Evolutionary conservation across 2,329 filamentous ascomycete genomes (phyloP), one percentile per base, ranked within the genome.

Genomic region (Colletotrichum musae): DNA sequence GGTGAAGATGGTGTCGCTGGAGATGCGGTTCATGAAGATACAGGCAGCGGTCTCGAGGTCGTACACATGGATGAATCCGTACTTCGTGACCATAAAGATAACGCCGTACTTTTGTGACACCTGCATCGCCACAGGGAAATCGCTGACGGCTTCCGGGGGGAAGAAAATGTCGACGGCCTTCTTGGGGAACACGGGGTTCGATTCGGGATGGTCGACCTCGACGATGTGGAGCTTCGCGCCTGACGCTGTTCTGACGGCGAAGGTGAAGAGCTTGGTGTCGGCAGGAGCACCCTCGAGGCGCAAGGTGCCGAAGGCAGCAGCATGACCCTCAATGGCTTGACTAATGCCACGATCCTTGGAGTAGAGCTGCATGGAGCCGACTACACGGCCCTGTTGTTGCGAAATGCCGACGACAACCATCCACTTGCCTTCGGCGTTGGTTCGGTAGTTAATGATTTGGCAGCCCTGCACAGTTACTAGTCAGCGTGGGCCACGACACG

Each of bases 1-100:
- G 28, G 95, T 97, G 85, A 99, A 99, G 80, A 99, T 98, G 28
- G 96, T 99, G 80, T 99, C 96, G 85, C 94, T 97, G 41, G 96
- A 99, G 77, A 99, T 99, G 75, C 97, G 93, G 87, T 99, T 99
- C 94, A 99, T 97, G 89, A 98, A 99, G 79, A 99, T 96, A 80
- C 94, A 97, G 13, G 93, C 93, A 68, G 94, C 97, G 7, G 93
- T 96, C 85, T 99, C 97, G 66, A 99, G 90, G 78, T 99, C 97
- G 83, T 99, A 98, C 26, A 99, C 89, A 83, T 99, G 96, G 76
- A 99, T 98, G 84, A 98, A 99, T 61, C 96, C 96, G 77, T 98
- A 99, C 82, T 99, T 99, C 66, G 96, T 99, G 72, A 99, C 94
- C 77, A 99, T 90, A 83, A 98, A 98, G 77, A 99, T 92, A 78